These are phyloP conservation scores for Juncus inflexus DNA, from an alignment of 176 grass and related monocot species.

Conservation along the genomic window DNA sequence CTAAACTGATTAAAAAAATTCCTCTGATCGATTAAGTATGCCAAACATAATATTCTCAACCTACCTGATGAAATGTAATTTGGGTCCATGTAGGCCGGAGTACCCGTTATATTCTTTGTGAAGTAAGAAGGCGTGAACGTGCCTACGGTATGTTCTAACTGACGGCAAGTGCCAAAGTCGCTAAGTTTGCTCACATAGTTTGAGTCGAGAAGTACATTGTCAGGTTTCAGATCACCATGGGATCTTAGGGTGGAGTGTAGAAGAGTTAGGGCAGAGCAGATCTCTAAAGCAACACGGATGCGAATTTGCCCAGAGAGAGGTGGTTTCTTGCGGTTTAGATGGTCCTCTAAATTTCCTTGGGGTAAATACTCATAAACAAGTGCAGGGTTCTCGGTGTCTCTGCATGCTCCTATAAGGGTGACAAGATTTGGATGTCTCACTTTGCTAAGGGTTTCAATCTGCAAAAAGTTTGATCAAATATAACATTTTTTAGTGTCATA, in stretches of 20 bases:
- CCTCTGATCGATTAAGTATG: too few relatives aligned
- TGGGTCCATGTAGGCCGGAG: slow-evolving; percentile 63
- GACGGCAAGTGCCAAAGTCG: slow-evolving; percentile 58
- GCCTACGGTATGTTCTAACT: slow-evolving; percentile 27
- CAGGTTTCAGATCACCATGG: slow-evolving; percentile 63
- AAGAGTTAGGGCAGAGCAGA: slow-evolving; percentile 53
- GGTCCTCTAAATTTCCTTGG: slow-evolving; percentile 55
- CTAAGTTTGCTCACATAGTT: slow-evolving; percentile 49
- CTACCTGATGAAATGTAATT: slow-evolving; percentile 38
- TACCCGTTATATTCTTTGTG: slow-evolving; percentile 51
- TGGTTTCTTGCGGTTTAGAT: slow-evolving; percentile 27
- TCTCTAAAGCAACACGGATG: slow-evolving; percentile 42
- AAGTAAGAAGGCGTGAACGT: slow-evolving; percentile 44
- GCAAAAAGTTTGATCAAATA: slow-evolving; percentile 4
- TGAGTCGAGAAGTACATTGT: slow-evolving; percentile 47
- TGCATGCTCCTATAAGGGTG: slow-evolving; percentile 55
- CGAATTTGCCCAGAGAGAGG: slow-evolving; percentile 53
- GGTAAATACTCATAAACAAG: slow-evolving; percentile 56
- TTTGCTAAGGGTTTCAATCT: slow-evolving; percentile 48
- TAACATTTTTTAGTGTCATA: too few relatives aligned
- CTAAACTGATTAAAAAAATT: too few relatives aligned
- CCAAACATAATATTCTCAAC: too few relatives aligned
- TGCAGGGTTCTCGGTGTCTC: slow-evolving; percentile 27
- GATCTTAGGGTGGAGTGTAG: slow-evolving; percentile 46
- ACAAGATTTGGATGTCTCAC: slow-evolving; percentile 66